Base-by-base conservation (phyloP, 2,329 filamentous ascomycete species). In the Cladophialophora chaetospira region DNA sequence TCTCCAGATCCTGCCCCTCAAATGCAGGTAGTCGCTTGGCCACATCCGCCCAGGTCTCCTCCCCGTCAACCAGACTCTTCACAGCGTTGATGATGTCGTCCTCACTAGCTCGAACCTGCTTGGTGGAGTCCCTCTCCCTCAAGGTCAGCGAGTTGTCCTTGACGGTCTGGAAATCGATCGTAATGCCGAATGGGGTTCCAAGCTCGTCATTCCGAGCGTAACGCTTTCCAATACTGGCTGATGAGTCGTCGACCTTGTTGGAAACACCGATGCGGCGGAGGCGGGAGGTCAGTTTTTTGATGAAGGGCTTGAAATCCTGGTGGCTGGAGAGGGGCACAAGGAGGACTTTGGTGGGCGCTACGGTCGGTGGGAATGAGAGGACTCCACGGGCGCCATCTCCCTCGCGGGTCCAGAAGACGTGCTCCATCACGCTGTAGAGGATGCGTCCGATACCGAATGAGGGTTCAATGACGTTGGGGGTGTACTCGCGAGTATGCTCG, bases 391-490 rank as follows among this genome's bases (percentile, higher is more conserved):
- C 87, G 72, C 94, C 91, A 65, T 93, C 89, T 62, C 83, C 86
- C 64, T 86, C 87, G 63, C 94, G 88, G 52, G 87, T 90, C 93
- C 94, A 99, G 83, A 92, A 99, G 72, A 84, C 86, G 76, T 99
- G 94, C 78, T 99, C 94, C 70, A 96, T 88, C 68, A 99, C 78
- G 59, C 88, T 87, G 79, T 96, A 97, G 57, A 97, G 79, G 62
- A 97, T 97, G 67, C 93, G 86, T 58, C 93, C 94, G 69, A 97
- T 96, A 79, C 93, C 93, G 68, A 97, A 99, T 0, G 93, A 97
- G 1, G 93, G 94, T 78, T 99, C 94, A 66, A 97, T 95, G 45
- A 96, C 91, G 70, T 97, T 97, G 58, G 93, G 93, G 0, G 88
- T 95, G 77, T 90, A 99, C 72, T 97, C 92, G 67, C 94, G 84